Conservation (phyloP, 2,329 filamentous ascomycete genomes). For the Curvularia spicifera region DNA sequence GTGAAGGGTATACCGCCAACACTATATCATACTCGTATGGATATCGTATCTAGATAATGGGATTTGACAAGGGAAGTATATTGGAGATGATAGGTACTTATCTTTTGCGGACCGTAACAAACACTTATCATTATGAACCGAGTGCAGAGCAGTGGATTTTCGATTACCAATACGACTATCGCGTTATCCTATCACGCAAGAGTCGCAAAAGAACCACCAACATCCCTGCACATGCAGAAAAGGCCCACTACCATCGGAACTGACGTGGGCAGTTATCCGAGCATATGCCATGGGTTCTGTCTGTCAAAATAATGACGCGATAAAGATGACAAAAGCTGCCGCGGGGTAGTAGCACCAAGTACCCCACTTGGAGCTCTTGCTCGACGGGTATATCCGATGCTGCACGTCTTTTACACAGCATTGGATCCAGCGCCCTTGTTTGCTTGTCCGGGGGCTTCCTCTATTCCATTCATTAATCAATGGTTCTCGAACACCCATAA, state of each 20-base stretch:
- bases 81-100: not conserved
- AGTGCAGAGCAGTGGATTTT: not conserved
- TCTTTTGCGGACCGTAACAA: too few species aligned
- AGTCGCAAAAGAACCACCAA: not conserved
- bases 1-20: constrained; percentile 10
- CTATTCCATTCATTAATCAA: constrained; percentile 5
- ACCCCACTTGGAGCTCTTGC: constrained; percentile 14
- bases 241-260: not conserved
- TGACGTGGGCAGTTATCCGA: not conserved
- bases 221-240: constrained; percentile 3
- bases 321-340: constrained; percentile 16
- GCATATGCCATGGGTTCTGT: not conserved
- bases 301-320: not conserved
- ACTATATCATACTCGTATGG: not conserved
- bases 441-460: not conserved
- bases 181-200: constrained; percentile 8
- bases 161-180: not conserved
- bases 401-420: constrained; percentile 2
- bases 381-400: not conserved
- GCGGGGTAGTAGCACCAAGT: constrained; percentile 19
- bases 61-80: not conserved
- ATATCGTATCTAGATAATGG: not conserved
- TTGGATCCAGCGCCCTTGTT: not conserved
- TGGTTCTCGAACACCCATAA: not conserved
- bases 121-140: not conserved